These are phyloP conservation scores for Sarcomyxa edulis DNA, from an alignment of 768 basidiomycete species.

Conservation along the genomic window DNA sequence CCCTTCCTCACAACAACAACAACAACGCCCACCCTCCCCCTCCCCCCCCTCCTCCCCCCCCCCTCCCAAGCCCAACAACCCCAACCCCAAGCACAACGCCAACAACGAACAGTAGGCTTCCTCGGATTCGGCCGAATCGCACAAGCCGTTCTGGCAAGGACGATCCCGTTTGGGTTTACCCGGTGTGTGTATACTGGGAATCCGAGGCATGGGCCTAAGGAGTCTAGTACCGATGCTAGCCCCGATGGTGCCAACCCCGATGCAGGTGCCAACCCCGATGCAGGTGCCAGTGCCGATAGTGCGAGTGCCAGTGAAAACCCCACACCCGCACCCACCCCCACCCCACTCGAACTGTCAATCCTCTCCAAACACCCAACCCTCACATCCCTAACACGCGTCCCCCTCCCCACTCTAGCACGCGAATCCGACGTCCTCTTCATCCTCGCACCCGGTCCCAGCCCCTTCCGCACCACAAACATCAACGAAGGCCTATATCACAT, in stretches of 20 bases:
- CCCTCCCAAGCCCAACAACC: conserved; percentile 37
- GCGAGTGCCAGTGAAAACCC: no score
- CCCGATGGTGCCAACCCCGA: no score
- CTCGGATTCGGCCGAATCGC: conserved; percentile 95
- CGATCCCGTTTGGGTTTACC: conserved; percentile 79
- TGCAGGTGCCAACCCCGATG: no score
- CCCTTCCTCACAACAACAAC: conserved; percentile 8
- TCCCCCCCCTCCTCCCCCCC: conserved; percentile 26
- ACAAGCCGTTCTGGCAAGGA: conserved; percentile 73
- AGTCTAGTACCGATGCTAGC: no score
- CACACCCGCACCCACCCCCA: conserved; percentile 29
- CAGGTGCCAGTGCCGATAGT: no score
- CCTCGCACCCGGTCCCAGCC: conserved; percentile 68
- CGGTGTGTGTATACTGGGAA: conserved; percentile 64
- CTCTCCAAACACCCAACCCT: conserved; percentile 26
- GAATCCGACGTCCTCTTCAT: conserved; percentile 85
- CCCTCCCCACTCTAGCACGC: conserved; percentile 61
- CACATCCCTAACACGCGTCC: conserved; percentile 50
- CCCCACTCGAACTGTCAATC: conserved; percentile 34
- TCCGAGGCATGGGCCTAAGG: no score
- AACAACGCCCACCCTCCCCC: conserved; percentile 8
- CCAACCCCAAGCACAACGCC: no score
- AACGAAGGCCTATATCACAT: no score
- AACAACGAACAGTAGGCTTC: conserved; percentile 82
- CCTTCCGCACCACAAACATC: no score